Percentiles rank a stretch among this genome's conserved stretches.
phyloP scores from a whole-genome alignment of 371 early-diverging fungal genomes.

The Dipsacomyces acuminosporus region DNA sequence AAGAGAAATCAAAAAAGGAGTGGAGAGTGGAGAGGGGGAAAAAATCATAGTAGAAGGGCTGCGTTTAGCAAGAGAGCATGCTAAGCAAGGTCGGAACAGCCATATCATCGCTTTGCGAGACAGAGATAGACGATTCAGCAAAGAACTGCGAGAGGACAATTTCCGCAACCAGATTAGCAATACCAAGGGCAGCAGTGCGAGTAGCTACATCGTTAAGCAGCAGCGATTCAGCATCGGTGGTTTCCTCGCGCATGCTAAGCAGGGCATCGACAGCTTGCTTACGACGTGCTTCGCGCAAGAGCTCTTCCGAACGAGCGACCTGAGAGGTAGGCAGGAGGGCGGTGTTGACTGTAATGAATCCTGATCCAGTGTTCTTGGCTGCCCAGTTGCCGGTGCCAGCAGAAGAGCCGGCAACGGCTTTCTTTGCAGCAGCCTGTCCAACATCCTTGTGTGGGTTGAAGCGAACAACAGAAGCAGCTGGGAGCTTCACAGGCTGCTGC shows the following conservation, averaged over 20 bases:
- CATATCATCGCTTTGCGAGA: background rate
- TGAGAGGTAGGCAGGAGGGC: constrained; percentile 20
- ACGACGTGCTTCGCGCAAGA: constrained; percentile 22
- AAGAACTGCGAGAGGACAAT: constrained; percentile 21
- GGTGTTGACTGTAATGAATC: constrained; percentile 36
- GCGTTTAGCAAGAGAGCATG: no score
- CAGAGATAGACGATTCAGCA: constrained; percentile 28
- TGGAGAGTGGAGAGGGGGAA: no score
- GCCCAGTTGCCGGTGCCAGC: constrained; percentile 28
- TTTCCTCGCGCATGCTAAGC: constrained; percentile 21
- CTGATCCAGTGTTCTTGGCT: constrained; percentile 29
- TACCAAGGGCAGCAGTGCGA: background rate
- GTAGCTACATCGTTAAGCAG: background rate
- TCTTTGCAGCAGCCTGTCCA: constrained; percentile 19
- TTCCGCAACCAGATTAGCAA: constrained; percentile 16
- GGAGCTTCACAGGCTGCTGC: background rate
- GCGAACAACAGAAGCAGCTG: constrained; percentile 13
- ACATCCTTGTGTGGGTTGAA: constrained; percentile 47
- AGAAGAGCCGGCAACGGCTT: constrained; percentile 6
- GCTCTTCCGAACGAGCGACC: constrained; percentile 6
- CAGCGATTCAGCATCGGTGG: background rate
- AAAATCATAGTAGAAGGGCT: no score
- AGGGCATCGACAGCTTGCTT: constrained; percentile 30
- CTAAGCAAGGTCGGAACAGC: background rate
- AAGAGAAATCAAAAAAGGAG: background rate